These are phyloP conservation scores for Ogataea nitratoaversa DNA, from an alignment of 805 yeast genomes.

Conservation along the genomic window DNA sequence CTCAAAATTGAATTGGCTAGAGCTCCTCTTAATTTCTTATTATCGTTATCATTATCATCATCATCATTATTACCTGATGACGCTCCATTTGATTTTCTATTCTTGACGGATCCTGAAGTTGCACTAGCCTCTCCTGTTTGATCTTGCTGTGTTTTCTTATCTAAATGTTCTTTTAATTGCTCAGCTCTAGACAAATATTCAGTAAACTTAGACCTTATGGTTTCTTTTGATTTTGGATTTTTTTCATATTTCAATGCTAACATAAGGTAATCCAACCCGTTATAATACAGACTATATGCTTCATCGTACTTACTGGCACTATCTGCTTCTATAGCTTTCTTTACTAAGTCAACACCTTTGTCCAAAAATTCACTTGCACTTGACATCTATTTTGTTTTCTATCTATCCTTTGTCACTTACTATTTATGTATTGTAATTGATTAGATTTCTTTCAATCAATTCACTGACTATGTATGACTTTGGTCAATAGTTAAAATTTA, in stretches of 20 bases:
- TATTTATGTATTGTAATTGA: too few species aligned
- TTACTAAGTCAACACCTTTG: conserved; percentile 93
- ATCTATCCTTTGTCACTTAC: background rate
- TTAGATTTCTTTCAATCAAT: too few species aligned
- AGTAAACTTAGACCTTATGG: conserved; percentile 81
- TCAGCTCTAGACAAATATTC: conserved; percentile 93
- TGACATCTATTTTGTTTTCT: conserved; percentile 17
- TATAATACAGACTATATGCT: conserved; percentile 88
- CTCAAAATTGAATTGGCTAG: conserved; percentile 86
- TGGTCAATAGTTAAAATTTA: too few species aligned
- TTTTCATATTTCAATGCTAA: conserved; percentile 93
- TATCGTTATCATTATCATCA: conserved; percentile 73
- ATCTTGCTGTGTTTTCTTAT: conserved; percentile 45
- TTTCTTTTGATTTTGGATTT: conserved; percentile 82
- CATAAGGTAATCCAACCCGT: conserved; percentile 93
- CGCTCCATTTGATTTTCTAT: conserved; percentile 38
- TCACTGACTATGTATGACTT: too few species aligned
- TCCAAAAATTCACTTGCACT: conserved; percentile 64
- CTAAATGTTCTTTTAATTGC: conserved; percentile 84
- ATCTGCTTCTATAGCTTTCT: conserved; percentile 93
- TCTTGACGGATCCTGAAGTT: conserved; percentile 54
- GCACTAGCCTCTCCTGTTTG: conserved; percentile 51
- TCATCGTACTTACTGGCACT: conserved; percentile 86
- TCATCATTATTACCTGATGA: conserved; percentile 39
- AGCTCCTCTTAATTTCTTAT: conserved; percentile 86